Evolutionary conservation across 768 basidiomycete genomes (phyloP), one percentile per base, ranked within the genome.

Genomic region (Ramaria sp.): DNA sequence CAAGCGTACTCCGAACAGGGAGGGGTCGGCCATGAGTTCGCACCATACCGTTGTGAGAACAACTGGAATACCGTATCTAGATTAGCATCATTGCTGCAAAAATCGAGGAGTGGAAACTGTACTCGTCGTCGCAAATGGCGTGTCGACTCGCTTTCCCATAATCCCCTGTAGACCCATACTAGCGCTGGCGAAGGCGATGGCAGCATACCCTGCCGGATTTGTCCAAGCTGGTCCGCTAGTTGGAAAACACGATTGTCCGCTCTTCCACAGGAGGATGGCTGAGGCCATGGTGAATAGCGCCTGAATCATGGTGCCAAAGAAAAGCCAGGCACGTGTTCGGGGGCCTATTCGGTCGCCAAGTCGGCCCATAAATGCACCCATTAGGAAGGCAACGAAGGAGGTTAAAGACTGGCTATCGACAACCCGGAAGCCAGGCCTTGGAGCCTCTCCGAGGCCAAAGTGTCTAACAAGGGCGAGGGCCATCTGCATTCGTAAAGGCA

Each of bases 21-120:
- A 68, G 0, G 89, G 89, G 65, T 90, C 88, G 48, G 82, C 82
- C 75, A 87, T 76, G 47, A 93, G 78, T 61, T 93, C 90, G 60
- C 89, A 88, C 88, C 88, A 93, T 55, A 90, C 78, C 16, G 86
- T 88, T 15, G 90, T 93, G 9, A 93, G 73, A 42, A 91, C 87
- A 59, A 90, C 87, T 81, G 64, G 20, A 27, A 59, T 32, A 39
- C 44, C 45, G 38, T 16, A 53, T 28, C 38, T n/a, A 50, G 36
- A 28, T 50, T 32, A 20, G 20, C 48, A 25, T 43, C 42, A 20
- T 43, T 13, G 28, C 22, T 39, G 38, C 37, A 45, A 38, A 32
- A 13, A n/a, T 27, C 9, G 42, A 8, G 56, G 61, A 9, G 52
- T 44, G 15, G n/a, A 27, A 25, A 30, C 75, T 79, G 63, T 41